Base-by-base conservation (phyloP, 2,329 filamentous ascomycete genomes). In the Penicillium sp. region DNA sequence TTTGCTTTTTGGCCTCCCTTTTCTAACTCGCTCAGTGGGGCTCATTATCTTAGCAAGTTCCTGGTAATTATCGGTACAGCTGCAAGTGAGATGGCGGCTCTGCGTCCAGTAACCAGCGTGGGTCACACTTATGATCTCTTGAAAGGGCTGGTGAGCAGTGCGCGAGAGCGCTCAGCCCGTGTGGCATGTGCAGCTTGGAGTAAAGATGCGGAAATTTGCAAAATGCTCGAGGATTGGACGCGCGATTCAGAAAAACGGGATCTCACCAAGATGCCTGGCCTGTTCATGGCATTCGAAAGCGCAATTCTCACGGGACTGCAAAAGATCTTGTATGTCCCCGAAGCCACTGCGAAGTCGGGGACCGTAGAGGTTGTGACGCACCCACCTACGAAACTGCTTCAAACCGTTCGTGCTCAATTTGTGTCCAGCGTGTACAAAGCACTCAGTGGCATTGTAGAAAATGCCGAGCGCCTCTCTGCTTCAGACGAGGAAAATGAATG, bases 1-100 rank as follows among this genome's bases (percentile, higher is more conserved):
- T 79, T 92, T 62, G 90, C 89, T 0, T 98, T 96, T 64, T 96
- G 90, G 89, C 89, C 90, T 3, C 92, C 90, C 0, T 83, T 85
- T 67, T 85, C 88, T 2, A 96, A 95, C 57, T 89, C 89, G 0
- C 70, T 96, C 15, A 93, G 88, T 41, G 90, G 85, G n/a, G 85
- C 90, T 1, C 79, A 94, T 60, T 95, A 94, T 56, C 74, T 98
- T 4, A 80, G 84, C 34, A 87, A 84, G 59, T 82, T 92, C 59
- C 71, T 96, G 14, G 73, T 80, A 0, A 71, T 95, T 2, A 79
- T 98, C 3, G 88, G 90, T n/a, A 83, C 83, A 2, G 89, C 85
- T 2, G 85, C 87, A 1, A 84, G 84, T 17, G 89, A 95, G 56
- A 82, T 95, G 74, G 85, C 85, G 1, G 77, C 80, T 17, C 71